phyloP scores from a whole-genome alignment of 805 yeast species.

The Kurtzmaniella fragi region DNA sequence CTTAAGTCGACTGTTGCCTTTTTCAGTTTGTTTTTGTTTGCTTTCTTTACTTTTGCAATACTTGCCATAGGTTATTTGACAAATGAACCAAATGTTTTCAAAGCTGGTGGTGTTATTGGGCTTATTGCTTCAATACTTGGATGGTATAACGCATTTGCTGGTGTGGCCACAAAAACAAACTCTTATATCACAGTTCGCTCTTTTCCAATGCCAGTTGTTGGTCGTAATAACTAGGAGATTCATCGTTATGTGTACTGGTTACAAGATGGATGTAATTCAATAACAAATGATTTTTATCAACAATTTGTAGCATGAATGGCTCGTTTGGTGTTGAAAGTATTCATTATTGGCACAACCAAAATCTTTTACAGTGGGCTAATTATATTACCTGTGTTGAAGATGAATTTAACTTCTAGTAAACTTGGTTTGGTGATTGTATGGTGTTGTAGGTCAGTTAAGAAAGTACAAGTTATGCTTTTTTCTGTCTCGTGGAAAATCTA shows the following conservation, averaged over 20 bases:
- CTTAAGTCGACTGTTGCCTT: constrained; percentile 62
- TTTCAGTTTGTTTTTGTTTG: constrained; percentile 49
- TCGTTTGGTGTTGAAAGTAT: no score
- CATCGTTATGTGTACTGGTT: constrained; percentile 1
- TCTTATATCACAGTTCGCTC: constrained; percentile 52
- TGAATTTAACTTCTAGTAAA: no score
- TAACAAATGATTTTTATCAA: no score
- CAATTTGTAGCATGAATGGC: no score
- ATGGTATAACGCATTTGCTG: constrained; percentile 62
- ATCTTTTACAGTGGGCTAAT: no score
- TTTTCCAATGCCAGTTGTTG: constrained; percentile 35
- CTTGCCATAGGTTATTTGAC: constrained; percentile 49
- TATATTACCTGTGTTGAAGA: no score
- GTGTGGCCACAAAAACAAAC: constrained; percentile 54
- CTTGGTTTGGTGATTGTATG: no score
- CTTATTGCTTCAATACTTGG: constrained; percentile 51
- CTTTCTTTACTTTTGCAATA: constrained; percentile 51
- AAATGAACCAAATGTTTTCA: constrained; percentile 32
- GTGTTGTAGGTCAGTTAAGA: no score
- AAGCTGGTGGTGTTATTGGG: constrained; percentile 63
- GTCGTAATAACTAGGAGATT: constrained; percentile 7
- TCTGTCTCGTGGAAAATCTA: no score
- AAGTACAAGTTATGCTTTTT: no score
- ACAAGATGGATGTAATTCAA: no score
- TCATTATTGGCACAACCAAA: no score